Evolutionary conservation across 345 rosid genomes (phyloP), one percentile per base, ranked within the genome.

Genomic region (Schrenkiella parvula): DNA sequence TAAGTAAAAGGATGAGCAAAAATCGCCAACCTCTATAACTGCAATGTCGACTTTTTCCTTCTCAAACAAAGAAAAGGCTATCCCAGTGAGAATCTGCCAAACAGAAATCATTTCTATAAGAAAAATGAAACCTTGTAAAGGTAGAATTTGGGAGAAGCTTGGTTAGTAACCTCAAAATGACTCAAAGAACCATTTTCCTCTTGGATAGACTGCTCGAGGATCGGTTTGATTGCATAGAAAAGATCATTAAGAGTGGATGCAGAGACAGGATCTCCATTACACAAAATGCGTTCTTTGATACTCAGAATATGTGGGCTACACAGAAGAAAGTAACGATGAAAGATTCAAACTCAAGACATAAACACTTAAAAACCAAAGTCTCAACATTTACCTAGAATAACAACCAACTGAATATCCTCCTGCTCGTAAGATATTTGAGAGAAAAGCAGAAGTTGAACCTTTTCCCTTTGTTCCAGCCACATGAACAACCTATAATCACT

Each of bases 381-480:
- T 32, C 25, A 74, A 26, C 2, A 4, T 38, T 11, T 68, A 90
- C 95, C 98, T 89, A 4, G 97, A 88, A 78, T 91, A 95, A 72
- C 87, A 89, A 65, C 95, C 97, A 77, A 89, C 95, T 1, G 80
- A 72, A 64, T 87, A 89, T 11, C 92, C 99, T 82, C 85, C 87
- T 1, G 87, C 82, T 32, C 85, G 77, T 50, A 95, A 79, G 46
- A 95, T 88, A 70, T 80, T 95, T 2, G 97, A 88, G 32, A 95
- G 73, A 76, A 82, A 89, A 47, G 99, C 92, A 43, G 93, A 87
- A 6, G 98, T 91, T 23, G 96, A 95, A 13, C 98, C 97, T 84
- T 91, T 95, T 56, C 97, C 99, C 66, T 95, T 91, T 1, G 97
- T 95, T 64, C 99, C 99, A 55, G 98, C 93, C 48, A 95, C 83